A percentile compares a stretch with the other conserved stretches of the same genome.
Evolutionary conservation across 768 basidiomycete species (phyloP).

Genomic region (Asterophora parasitica): DNA sequence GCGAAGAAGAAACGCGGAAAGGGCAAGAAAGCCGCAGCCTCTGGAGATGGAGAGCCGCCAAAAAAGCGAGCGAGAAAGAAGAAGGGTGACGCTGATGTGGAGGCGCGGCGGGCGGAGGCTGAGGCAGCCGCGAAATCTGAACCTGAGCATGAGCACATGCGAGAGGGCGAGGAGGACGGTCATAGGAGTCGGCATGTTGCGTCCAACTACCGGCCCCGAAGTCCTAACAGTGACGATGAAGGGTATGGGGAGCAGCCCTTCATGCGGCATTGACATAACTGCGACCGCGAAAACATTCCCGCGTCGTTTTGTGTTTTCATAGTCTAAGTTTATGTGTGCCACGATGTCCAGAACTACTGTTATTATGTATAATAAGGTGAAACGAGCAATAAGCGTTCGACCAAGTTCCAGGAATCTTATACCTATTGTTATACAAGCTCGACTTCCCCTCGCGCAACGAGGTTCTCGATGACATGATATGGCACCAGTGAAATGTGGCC

Average conservation of each 20-base stretch:
- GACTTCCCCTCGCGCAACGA: constrained; percentile 66
- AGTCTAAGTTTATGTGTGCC: neutral
- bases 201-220: constrained; percentile 30
- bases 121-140: constrained; percentile 22
- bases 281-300: constrained; percentile 15
- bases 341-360: constrained; percentile 12
- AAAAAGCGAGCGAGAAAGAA: constrained; percentile 52
- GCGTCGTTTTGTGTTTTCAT: neutral
- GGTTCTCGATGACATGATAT: constrained; percentile 71
- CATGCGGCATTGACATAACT: constrained; percentile 25
- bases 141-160: constrained; percentile 24
- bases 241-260: constrained; percentile 41
- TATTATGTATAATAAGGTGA: constrained; percentile 15
- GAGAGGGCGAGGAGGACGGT: constrained; percentile 18
- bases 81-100: constrained; percentile 28
- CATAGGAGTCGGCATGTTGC: constrained; percentile 18
- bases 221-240: constrained; percentile 38
- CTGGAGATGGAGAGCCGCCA: constrained; percentile 32
- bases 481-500: constrained; percentile 80
- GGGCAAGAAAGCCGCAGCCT: constrained; percentile 45
- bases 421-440: constrained; percentile 56
- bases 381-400: constrained; percentile 5
- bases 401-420: neutral
- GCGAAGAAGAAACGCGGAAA: constrained; percentile 58
- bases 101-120: constrained; percentile 27